Evolutionary conservation across 164 flowering plant genomes (phyloP).

Genomic region (grape (Vitis vinifera)): ASM3070453v1 NC_081812.1:7281501-7282000

Average conservation of each 20-base stretch:
- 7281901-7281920: too few relatives aligned
- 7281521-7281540: constrained; percentile 88
- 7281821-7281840: too few relatives aligned
- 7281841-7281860: too few relatives aligned
- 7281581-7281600: constrained; percentile 72
- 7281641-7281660: constrained; percentile 91
- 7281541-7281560: constrained; percentile 88
- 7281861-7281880: too few relatives aligned
- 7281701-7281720: constrained; percentile 73
- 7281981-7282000: too few relatives aligned
- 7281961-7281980: too few relatives aligned
- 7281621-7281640: constrained; percentile 97
- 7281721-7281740: constrained; percentile 83
- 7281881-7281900: too few relatives aligned
- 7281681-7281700: constrained; percentile 85
- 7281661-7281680: constrained; percentile 87
- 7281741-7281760: constrained; percentile 63
- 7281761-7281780: too few relatives aligned
- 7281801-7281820: too few relatives aligned
- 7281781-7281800: too few relatives aligned
- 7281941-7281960: too few relatives aligned
- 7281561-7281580: constrained; percentile 83
- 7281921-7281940: too few relatives aligned
- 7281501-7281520: constrained; percentile 82
- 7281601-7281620: constrained; percentile 87